Evolutionary conservation across 139 green algal genomes (phyloP), one percentile per base, ranked within the genome.

Genomic region (Pseudopediastrum boryanum): DNA sequence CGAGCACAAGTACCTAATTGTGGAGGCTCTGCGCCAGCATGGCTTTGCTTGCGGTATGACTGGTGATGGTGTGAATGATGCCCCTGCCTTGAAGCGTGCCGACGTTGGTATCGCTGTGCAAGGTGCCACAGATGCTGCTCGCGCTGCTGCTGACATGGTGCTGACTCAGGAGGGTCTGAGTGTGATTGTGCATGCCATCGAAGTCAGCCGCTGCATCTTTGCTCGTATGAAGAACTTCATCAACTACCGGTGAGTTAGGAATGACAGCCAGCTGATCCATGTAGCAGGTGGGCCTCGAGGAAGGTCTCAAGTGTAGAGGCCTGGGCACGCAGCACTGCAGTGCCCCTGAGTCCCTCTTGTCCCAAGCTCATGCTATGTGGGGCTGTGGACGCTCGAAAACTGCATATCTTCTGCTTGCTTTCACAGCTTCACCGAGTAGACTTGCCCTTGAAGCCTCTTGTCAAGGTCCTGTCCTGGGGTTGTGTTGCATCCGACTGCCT

Each of bases 21-120:
- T 96, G 27, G 86, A 93, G 82, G 84, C 87, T n/a, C 89, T 96
- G 66, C 84, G 84, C 61, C 84, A 93, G 80, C 50, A 70, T 36
- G 91, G 91, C 75, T 93, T 93, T 80, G 89, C 85, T n/a, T 77
- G 85, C 38, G 91, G 89, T 71, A 96, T 97, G 93, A 98, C 94
- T 5, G 94, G 94, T 39, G 94, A 98, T 76, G 94, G 94, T 44
- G 94, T 98, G 38, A 98, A 98, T 81, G 94, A 97, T 77, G 94
- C 93, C 0, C 93, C 93, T 9, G 93, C 94, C 2, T 84, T 98
- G 3, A 96, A 82, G 84, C 85, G 83, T 33, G 93, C 93, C 16
- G 91, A 97, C 77, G 86, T 97, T 12, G 94, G 94, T 51, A 95
- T 98, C 64, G 93, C 93, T 29, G 93, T 97, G 44, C 69, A 85